Percentiles rank a stretch among this genome's conserved stretches.
Evolutionary conservation across 2,329 filamentous ascomycete genomes (phyloP).

Genomic region (Cercospora brassicicola): DNA sequence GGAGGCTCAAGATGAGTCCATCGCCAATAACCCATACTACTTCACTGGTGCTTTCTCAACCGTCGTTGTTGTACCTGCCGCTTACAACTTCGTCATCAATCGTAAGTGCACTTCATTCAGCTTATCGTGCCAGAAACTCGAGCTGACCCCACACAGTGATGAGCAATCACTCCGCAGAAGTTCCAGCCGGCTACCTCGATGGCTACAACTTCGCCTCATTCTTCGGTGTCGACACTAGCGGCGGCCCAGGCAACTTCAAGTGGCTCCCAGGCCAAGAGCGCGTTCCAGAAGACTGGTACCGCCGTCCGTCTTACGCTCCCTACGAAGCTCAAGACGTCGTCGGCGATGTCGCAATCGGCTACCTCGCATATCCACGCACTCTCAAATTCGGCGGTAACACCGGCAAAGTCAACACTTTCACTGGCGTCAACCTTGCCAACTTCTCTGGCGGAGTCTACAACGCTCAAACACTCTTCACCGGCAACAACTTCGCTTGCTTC

Average conservation of each 20-base stretch:
- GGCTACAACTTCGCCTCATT: slow-evolving; percentile 28
- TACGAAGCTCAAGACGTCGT: slow-evolving; percentile 24
- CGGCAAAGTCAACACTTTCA: slow-evolving; percentile 38
- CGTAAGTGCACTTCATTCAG: slow-evolving; percentile 2
- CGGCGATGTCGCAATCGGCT: slow-evolving; percentile 21
- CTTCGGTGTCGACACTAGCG: slow-evolving; percentile 25
- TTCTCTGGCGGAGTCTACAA: slow-evolving; percentile 48
- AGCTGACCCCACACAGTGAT: slow-evolving; percentile 24
- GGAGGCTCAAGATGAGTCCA: slow-evolving; percentile 29
- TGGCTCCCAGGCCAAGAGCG: slow-evolving; percentile 28
- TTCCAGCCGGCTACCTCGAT: slow-evolving; percentile 28
- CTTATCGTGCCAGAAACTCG: neutral
- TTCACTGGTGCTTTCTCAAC: slow-evolving; percentile 36
- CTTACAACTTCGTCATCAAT: slow-evolving; percentile 35
- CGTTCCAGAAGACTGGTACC: slow-evolving; percentile 30
- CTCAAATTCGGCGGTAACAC: slow-evolving; percentile 39
- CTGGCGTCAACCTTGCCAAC: slow-evolving; percentile 39
- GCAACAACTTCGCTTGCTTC: slow-evolving; percentile 27
- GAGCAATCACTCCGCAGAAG: slow-evolving; percentile 28
- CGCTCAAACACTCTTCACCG: slow-evolving; percentile 23
- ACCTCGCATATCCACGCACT: slow-evolving; percentile 21
- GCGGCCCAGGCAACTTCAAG: slow-evolving; percentile 23
- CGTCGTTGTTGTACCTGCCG: slow-evolving; percentile 31
- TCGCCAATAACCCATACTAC: slow-evolving; percentile 39
- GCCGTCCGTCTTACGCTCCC: slow-evolving; percentile 24